Evolutionary conservation across 2,329 filamentous ascomycete genomes (phyloP).

Genomic region (Metarhizium rileyi): DNA sequence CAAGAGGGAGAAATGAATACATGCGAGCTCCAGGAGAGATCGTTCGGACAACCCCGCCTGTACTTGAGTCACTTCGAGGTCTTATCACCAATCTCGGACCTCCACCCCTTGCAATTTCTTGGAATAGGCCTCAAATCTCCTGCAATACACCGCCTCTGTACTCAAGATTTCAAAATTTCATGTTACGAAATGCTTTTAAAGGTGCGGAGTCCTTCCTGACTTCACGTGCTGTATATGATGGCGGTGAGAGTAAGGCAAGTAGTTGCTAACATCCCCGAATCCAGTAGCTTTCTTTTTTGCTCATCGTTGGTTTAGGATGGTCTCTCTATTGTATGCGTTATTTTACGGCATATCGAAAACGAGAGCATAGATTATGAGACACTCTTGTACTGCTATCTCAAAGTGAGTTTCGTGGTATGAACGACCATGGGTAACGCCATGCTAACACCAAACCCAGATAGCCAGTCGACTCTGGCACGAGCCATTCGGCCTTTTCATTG

Average conservation of each 20-base stretch:
- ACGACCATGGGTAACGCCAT: neutral
- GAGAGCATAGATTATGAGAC: conserved; percentile 58
- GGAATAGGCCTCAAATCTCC: conserved; percentile 58
- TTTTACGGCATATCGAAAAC: conserved; percentile 56
- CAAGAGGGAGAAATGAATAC: conserved; percentile 47
- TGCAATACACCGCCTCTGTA: conserved; percentile 54
- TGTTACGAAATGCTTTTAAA: conserved; percentile 58
- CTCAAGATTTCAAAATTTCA: conserved; percentile 62
- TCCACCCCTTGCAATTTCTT: conserved; percentile 57
- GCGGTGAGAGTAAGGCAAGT: conserved; percentile 61
- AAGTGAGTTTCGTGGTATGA: conserved; percentile 34
- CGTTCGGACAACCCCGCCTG: conserved; percentile 40
- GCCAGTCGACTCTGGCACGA: conserved; percentile 61
- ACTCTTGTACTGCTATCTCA: conserved; percentile 57
- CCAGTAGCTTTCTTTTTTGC: neutral
- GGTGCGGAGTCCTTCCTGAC: conserved; percentile 56
- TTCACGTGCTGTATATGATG: conserved; percentile 58
- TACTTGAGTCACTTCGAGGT: conserved; percentile 49
- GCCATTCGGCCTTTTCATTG: conserved; percentile 57
- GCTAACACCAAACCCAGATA: conserved; percentile 33
- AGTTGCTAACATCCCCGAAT: neutral
- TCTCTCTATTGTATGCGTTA: conserved; percentile 58
- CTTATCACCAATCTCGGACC: conserved; percentile 58
- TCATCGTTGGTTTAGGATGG: conserved; percentile 42
- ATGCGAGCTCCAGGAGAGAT: conserved; percentile 45